These are phyloP conservation scores for Stachybotrys chlorohalonatus DNA, from an alignment of 2,329 filamentous ascomycete genomes.

Conservation along the genomic window DNA sequence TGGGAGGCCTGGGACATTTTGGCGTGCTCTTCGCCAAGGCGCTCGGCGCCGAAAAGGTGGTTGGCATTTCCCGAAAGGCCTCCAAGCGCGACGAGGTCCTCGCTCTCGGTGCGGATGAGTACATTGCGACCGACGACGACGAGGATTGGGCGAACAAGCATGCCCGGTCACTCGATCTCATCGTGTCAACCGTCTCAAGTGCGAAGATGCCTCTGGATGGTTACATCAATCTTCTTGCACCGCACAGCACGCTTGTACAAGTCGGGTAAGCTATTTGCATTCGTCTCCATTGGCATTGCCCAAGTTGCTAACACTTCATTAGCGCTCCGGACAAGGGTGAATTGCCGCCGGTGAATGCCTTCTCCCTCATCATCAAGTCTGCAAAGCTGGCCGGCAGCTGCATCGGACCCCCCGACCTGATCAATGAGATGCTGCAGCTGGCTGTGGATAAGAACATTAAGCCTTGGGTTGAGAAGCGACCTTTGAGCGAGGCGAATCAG, in stretches of 20 bases:
- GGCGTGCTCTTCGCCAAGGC: conserved; percentile 57
- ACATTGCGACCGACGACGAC: conserved; percentile 27
- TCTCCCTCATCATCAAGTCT: conserved; percentile 1
- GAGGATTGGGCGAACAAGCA: conserved; percentile 42
- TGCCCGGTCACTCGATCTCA: conserved; percentile 39
- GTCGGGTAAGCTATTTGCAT: conserved; percentile 32
- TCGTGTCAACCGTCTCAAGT: conserved; percentile 43
- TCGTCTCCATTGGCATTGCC: not conserved
- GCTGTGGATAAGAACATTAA: conserved; percentile 45
- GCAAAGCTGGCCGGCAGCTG: conserved; percentile 32
- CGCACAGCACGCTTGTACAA: conserved; percentile 52
- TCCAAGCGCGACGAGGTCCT: conserved; percentile 42
- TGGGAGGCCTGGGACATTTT: conserved; percentile 59
- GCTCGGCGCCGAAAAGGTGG: conserved; percentile 48
- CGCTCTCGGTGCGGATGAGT: conserved; percentile 44
- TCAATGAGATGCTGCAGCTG: conserved; percentile 49
- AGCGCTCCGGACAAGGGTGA: not conserved
- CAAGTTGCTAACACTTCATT: not conserved
- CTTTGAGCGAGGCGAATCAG: conserved; percentile 46
- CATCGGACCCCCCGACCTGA: conserved; percentile 44
- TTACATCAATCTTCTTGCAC: conserved; percentile 49
- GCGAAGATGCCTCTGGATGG: conserved; percentile 45
- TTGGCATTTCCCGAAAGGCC: conserved; percentile 42
- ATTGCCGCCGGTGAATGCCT: conserved; percentile 2
- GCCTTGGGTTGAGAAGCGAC: conserved; percentile 44